A percentile compares a stretch with the other conserved stretches of the same genome.
Conservation (phyloP, 257 asterid genomes). For the Solanum etuberosum region DNA sequence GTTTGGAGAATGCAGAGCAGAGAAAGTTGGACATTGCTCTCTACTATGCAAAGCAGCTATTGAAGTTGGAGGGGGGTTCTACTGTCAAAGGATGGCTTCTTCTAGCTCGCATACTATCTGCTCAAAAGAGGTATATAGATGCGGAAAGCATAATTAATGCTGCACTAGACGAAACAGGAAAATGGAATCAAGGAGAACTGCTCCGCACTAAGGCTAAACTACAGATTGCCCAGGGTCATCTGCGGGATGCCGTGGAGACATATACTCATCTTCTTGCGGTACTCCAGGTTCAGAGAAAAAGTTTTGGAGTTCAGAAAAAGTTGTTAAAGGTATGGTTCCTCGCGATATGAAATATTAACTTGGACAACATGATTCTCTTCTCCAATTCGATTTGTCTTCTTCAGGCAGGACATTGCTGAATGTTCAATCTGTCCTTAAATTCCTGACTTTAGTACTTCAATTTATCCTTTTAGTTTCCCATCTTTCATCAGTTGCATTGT, state of each 20-base stretch:
- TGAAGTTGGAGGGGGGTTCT: conserved; percentile 62
- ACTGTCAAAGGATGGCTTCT: conserved; percentile 66
- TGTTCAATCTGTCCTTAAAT: not conserved
- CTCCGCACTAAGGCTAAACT: conserved; percentile 63
- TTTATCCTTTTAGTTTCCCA: not conserved
- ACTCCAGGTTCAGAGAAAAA: conserved; percentile 73
- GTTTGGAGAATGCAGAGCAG: conserved; percentile 84
- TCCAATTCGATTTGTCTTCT: not conserved
- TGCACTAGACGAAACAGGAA: conserved; percentile 84
- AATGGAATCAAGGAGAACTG: conserved; percentile 81
- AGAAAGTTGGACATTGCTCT: conserved; percentile 73
- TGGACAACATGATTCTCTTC: not conserved
- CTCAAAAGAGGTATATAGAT: conserved; percentile 61
- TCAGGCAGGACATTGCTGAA: not conserved
- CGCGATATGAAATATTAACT: not conserved
- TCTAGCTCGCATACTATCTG: conserved; percentile 78
- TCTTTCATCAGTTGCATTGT: not conserved
- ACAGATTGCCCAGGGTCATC: conserved; percentile 58
- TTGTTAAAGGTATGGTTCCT: conserved; percentile 37
- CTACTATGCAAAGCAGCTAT: conserved; percentile 50
- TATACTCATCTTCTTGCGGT: conserved; percentile 77
- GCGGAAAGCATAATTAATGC: conserved; percentile 71
- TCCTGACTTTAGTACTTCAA: not conserved
- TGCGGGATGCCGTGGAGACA: conserved; percentile 55
- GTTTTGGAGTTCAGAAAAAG: conserved; percentile 33